A percentile compares a stretch with the other conserved stretches of the same genome.
phyloP scores from a whole-genome alignment of 169 alveolate genomes.

The Plasmodium billcollinsi region DNA sequence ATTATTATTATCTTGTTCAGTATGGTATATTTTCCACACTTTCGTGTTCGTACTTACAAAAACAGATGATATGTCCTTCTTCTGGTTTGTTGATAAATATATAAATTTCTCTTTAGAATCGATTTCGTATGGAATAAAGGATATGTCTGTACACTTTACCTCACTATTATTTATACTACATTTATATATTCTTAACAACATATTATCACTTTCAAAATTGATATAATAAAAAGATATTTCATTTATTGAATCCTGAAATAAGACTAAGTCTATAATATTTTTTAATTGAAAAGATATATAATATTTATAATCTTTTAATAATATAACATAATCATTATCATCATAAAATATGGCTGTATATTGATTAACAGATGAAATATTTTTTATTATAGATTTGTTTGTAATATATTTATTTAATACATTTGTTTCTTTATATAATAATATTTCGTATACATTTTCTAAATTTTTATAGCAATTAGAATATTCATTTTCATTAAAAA shows the following conservation, averaged over 20 bases:
- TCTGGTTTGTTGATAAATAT: constrained; percentile 38
- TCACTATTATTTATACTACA: constrained; percentile 3
- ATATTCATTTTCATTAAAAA: constrained; percentile 25
- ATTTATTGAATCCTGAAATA: constrained; percentile 6
- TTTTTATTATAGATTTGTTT: constrained; percentile 20
- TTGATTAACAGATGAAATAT: constrained; percentile 14
- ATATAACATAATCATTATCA: constrained; percentile 15
- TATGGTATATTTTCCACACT: constrained; percentile 15
- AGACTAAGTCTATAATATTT: constrained; percentile 14
- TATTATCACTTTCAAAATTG: neutral
- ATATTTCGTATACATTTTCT: constrained; percentile 17
- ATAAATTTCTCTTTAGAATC: neutral
- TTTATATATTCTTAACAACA: constrained; percentile 11
- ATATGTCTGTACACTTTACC: constrained; percentile 8
- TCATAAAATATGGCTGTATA: constrained; percentile 31
- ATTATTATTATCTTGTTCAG: too few species aligned
- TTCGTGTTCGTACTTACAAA: constrained; percentile 30
- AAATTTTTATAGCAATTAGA: constrained; percentile 18
- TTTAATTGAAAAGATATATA: constrained; percentile 24
- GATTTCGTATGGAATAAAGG: constrained; percentile 38
- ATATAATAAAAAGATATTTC: constrained; percentile 43
- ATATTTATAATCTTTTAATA: constrained; percentile 17
- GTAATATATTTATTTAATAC: neutral
- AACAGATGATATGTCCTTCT: constrained; percentile 9
- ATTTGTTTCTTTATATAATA: constrained; percentile 8